These are phyloP conservation scores for Aureobasidium sp. DNA, from an alignment of 2,329 filamentous ascomycete genomes.

Conservation along the genomic window DNA sequence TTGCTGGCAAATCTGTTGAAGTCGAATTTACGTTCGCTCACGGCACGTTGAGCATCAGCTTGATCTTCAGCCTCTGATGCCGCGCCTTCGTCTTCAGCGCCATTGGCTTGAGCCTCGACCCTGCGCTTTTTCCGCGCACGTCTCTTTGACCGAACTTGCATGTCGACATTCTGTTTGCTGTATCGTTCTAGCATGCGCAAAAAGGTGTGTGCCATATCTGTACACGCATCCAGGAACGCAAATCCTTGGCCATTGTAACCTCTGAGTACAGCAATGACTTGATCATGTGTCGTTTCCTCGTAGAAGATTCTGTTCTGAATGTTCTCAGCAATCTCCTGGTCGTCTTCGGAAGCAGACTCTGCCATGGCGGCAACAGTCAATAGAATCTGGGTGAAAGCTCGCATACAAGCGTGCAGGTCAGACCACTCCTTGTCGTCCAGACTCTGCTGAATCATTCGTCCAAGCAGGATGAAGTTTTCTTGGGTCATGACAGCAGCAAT, in stretches of 20 bases:
- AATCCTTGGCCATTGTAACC: constrained; percentile 93
- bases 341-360: constrained; percentile 74
- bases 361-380: constrained; percentile 90
- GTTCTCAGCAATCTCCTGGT: constrained; percentile 96
- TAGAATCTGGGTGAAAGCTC: constrained; percentile 83
- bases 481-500: constrained; percentile 87
- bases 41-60: constrained; percentile 57
- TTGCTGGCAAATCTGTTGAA: constrained; percentile 74
- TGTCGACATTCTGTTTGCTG: constrained; percentile 86
- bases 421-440: constrained; percentile 80
- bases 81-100: constrained; percentile 41
- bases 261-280: constrained; percentile 67
- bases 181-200: constrained; percentile 85
- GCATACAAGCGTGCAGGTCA: constrained; percentile 78
- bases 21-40: constrained; percentile 85
- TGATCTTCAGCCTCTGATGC: constrained; percentile 60
- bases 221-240: constrained; percentile 84
- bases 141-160: constrained; percentile 80
- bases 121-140: constrained; percentile 66
- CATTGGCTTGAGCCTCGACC: constrained; percentile 26
- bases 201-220: constrained; percentile 85
- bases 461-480: constrained; percentile 85
- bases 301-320: constrained; percentile 97
- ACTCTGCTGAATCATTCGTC: constrained; percentile 68
- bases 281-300: constrained; percentile 87